A percentile compares a stretch with the other conserved stretches of the same genome.
Conservation (phyloP, 345 rosid genomes). For the Alliaria petiolata region DNA sequence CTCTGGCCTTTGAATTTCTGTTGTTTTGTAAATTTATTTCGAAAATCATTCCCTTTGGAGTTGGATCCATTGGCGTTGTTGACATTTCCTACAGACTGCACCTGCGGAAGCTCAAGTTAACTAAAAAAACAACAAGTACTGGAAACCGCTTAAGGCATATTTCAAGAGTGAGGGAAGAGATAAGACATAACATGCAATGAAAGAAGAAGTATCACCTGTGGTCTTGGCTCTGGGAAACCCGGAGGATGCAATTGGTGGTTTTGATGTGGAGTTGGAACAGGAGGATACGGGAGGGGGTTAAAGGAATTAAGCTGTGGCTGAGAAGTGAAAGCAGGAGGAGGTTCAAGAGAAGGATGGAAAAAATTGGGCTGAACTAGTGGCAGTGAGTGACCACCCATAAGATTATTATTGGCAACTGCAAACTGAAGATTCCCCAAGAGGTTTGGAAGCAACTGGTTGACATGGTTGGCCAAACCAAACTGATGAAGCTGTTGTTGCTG, state of each 20-base stretch:
- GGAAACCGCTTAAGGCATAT: background rate
- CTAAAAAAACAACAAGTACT: background rate
- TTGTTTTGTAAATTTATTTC: slow-evolving; percentile 37
- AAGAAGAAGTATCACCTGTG: slow-evolving; percentile 18
- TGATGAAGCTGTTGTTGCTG: slow-evolving; percentile 37
- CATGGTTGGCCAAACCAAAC: slow-evolving; percentile 34
- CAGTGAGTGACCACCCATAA: slow-evolving; percentile 36
- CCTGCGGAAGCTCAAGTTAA: slow-evolving; percentile 35
- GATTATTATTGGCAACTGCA: slow-evolving; percentile 31
- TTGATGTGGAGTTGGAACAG: slow-evolving; percentile 20
- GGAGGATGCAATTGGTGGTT: slow-evolving; percentile 31
- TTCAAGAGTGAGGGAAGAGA: no score
- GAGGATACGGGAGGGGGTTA: slow-evolving; percentile 17
- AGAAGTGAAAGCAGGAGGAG: slow-evolving; percentile 25
- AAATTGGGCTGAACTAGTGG: slow-evolving; percentile 38
- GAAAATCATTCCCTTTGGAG: slow-evolving; percentile 37
- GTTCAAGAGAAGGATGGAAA: slow-evolving; percentile 23
- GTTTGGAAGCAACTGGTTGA: slow-evolving; percentile 41
- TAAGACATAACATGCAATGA: background rate
- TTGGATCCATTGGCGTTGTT: slow-evolving; percentile 17
- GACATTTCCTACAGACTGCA: slow-evolving; percentile 28
- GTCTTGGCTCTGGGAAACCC: slow-evolving; percentile 27
- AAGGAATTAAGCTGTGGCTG: slow-evolving; percentile 35
- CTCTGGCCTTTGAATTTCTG: slow-evolving; percentile 40
- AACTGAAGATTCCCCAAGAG: slow-evolving; percentile 42